A percentile compares a stretch with the other conserved stretches of the same genome.
Evolutionary conservation across 2,329 filamentous ascomycete genomes (phyloP).

Genomic region (Diaporthe aspalathi): DNA sequence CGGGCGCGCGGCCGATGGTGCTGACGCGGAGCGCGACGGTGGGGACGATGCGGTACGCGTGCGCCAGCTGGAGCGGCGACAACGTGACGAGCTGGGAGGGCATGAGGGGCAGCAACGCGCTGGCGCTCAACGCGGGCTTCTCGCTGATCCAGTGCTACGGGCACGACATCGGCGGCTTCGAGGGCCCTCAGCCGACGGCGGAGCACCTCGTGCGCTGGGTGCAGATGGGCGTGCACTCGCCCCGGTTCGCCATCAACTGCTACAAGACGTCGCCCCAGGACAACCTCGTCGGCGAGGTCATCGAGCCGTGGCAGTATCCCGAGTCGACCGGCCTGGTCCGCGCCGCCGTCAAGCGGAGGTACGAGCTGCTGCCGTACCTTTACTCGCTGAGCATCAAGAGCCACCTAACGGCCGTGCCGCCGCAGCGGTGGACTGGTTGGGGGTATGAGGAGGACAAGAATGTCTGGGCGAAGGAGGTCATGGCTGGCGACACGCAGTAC

Average conservation of each 20-base stretch:
- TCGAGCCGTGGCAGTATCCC: conserved; percentile 83
- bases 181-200: conserved; percentile 77
- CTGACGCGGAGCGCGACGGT: conserved; percentile 77
- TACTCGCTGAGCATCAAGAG: conserved; percentile 74
- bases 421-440: conserved; percentile 80
- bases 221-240: conserved; percentile 76
- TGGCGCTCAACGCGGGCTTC: conserved; percentile 76
- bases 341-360: conserved; percentile 74
- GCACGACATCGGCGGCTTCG: conserved; percentile 81
- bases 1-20: conserved; percentile 72
- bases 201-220: conserved; percentile 80
- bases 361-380: conserved; percentile 78
- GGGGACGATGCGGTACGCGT: conserved; percentile 76
- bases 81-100: conserved; percentile 80
- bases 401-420: conserved; percentile 70
- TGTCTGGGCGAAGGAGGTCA: conserved; percentile 72
- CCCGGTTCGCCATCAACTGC: conserved; percentile 81
- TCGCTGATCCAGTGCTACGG: conserved; percentile 77
- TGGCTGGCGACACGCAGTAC: conserved; percentile 76
- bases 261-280: conserved; percentile 77
- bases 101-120: conserved; percentile 77
- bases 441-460: conserved; percentile 75
- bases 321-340: conserved; percentile 72
- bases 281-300: conserved; percentile 76
- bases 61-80: conserved; percentile 80